Evolutionary conservation across 352 stramenopile species (phyloP).

Genomic region (Chrysophaeum taylorii): DNA sequence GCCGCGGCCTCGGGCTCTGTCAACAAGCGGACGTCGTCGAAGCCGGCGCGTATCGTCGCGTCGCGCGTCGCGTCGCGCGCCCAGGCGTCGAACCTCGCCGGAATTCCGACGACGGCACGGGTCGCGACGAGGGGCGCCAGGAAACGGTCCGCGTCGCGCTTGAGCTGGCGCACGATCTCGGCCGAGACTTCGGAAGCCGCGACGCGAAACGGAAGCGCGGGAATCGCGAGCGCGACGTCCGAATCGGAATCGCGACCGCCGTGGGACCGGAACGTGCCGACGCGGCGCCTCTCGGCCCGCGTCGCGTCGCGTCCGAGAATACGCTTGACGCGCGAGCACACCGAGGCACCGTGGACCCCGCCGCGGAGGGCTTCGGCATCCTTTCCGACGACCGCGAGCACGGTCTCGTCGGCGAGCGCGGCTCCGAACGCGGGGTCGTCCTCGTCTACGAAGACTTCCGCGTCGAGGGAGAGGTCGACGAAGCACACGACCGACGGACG

Average conservation of each 20-base stretch:
- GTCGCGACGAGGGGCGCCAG: not conserved
- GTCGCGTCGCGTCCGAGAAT: conserved; percentile 4
- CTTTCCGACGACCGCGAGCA: not conserved
- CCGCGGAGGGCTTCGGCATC: not conserved
- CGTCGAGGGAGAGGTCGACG: conserved; percentile 14
- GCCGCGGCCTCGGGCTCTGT: conserved; percentile 61
- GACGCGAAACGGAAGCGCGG: not conserved
- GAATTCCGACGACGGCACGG: not conserved
- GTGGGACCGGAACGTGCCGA: not conserved
- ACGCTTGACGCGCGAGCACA: conserved; percentile 3
- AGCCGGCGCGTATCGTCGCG: conserved; percentile 28
- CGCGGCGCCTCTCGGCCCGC: not conserved
- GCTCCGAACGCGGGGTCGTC: not conserved
- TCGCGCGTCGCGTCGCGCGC: not conserved
- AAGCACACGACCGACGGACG: conserved; percentile 45
- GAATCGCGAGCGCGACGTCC: not conserved
- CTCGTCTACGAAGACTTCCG: not conserved
- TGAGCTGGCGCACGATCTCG: not conserved
- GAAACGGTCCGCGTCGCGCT: not conserved
- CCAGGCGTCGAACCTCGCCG: not conserved
- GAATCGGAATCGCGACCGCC: not conserved
- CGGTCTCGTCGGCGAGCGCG: no score
- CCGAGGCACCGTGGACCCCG: not conserved
- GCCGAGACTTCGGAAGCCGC: not conserved
- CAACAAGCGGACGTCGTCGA: conserved; percentile 52